These are phyloP conservation scores for Trichophyton rubrum DNA, from an alignment of 2,329 filamentous ascomycete species.

Conservation along the genomic window DNA sequence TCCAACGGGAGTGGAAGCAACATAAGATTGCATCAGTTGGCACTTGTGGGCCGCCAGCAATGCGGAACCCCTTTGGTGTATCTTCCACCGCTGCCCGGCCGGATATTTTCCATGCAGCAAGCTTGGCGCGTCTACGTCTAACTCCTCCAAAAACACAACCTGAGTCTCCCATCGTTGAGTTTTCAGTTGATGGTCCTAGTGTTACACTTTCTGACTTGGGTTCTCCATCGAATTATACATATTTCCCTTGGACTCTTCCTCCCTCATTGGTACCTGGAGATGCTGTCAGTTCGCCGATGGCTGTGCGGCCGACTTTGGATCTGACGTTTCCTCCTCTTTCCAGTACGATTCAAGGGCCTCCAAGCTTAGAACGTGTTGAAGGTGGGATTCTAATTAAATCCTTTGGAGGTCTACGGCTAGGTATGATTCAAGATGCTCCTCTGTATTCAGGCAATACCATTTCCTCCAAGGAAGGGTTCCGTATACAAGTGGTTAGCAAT, in stretches of 20 bases:
- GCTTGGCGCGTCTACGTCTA: constrained; percentile 66
- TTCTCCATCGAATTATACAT: constrained; percentile 64
- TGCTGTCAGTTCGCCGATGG: constrained; percentile 63
- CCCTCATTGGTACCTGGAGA: constrained; percentile 58
- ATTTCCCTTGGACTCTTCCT: constrained; percentile 90
- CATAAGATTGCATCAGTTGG: constrained; percentile 25
- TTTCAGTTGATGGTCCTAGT: constrained; percentile 43
- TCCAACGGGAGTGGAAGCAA: constrained; percentile 14
- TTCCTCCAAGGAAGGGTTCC: constrained; percentile 26
- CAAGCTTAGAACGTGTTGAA: constrained; percentile 43
- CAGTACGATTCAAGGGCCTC: constrained; percentile 35
- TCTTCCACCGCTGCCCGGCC: constrained; percentile 67
- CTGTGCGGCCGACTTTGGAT: constrained; percentile 58
- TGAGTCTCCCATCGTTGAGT: constrained; percentile 45
- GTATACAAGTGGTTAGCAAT: constrained; percentile 67
- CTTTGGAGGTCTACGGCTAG: constrained; percentile 45
- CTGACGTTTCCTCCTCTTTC: constrained; percentile 49
- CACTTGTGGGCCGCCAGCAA: constrained; percentile 54
- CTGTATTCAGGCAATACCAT: constrained; percentile 16
- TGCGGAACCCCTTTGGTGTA: constrained; percentile 52
- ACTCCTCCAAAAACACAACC: constrained; percentile 49
- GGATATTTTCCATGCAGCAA: constrained; percentile 82
- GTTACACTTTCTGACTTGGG: constrained; percentile 42
- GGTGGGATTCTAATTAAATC: constrained; percentile 50
- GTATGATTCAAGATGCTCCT: constrained; percentile 37